Evolutionary conservation across 2,329 filamentous ascomycete genomes (phyloP).

Genomic region (Pyrenophora teres): DNA sequence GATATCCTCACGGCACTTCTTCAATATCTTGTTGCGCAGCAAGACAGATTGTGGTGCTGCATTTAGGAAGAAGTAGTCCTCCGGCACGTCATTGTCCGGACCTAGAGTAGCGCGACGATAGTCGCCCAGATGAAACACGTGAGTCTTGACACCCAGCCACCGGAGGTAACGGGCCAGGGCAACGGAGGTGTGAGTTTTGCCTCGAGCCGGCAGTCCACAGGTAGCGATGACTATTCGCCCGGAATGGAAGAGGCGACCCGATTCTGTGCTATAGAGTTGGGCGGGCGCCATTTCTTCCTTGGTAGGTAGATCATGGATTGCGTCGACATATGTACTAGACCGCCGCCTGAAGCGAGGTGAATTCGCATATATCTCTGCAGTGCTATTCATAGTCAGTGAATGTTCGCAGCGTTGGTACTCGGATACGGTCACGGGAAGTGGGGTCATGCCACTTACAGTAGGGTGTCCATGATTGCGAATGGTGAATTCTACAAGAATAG

Average conservation of each 20-base stretch:
- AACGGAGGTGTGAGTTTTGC: constrained; percentile 98
- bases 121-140: constrained; percentile 96
- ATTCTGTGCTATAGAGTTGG: constrained; percentile 98
- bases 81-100: constrained; percentile 80
- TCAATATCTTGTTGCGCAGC: constrained; percentile 92
- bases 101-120: constrained; percentile 92
- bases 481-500: constrained; percentile 7
- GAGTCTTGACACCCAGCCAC: constrained; percentile 97
- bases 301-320: constrained; percentile 89
- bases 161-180: constrained; percentile 91
- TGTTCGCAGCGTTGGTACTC: constrained; percentile 5
- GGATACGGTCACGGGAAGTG: constrained; percentile 21
- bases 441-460: constrained; percentile 58
- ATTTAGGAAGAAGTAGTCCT: constrained; percentile 97
- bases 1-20: constrained; percentile 96
- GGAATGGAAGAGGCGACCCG: constrained; percentile 93
- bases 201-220: constrained; percentile 90
- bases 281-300: constrained; percentile 87
- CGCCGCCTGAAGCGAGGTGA: constrained; percentile 87
- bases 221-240: constrained; percentile 97
- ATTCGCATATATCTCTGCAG: constrained; percentile 88
- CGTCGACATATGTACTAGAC: constrained; percentile 96
- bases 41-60: constrained; percentile 92
- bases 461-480: constrained; percentile 60
- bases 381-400: constrained; percentile 58